Conservation (phyloP, 352 stramenopile species). For the Pythium brachiatum region DNA sequence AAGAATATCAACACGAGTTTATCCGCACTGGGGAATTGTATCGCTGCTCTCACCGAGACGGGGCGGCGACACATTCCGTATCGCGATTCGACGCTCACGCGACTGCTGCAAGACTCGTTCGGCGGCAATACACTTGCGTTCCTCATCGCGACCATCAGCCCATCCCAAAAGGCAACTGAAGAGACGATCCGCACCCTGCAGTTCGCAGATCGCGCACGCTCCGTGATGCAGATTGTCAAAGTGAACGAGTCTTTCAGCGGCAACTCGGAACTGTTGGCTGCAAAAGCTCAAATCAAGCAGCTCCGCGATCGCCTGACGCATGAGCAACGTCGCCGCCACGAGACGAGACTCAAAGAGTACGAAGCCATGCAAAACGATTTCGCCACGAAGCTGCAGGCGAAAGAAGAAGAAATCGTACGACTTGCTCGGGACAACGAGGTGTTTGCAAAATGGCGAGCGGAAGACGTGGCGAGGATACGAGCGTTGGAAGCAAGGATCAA, state of each 20-base stretch:
- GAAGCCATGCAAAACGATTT: slow-evolving; percentile 48
- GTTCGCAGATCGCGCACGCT: slow-evolving; percentile 69
- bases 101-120: slow-evolving; percentile 84
- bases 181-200: slow-evolving; percentile 79
- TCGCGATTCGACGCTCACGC: slow-evolving; percentile 85
- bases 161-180: slow-evolving; percentile 38
- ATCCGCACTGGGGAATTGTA: slow-evolving; percentile 90
- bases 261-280: slow-evolving; percentile 50
- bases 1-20: slow-evolving; percentile 92
- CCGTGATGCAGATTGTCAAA: slow-evolving; percentile 70
- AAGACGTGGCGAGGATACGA: slow-evolving; percentile 48
- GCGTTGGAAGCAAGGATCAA: slow-evolving; percentile 29
- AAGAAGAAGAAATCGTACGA: slow-evolving; percentile 63
- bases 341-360: slow-evolving; percentile 56
- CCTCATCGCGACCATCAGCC: slow-evolving; percentile 69
- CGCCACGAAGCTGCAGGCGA: slow-evolving; percentile 46
- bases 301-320: slow-evolving; percentile 46
- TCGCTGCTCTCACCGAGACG: slow-evolving; percentile 74
- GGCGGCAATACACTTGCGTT: slow-evolving; percentile 71
- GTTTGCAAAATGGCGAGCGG: slow-evolving; percentile 57
- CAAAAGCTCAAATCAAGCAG: slow-evolving; percentile 58
- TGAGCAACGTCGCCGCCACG: slow-evolving; percentile 45
- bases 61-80: slow-evolving; percentile 91
- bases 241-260: slow-evolving; percentile 61
- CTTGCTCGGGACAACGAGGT: slow-evolving; percentile 56